Evolutionary conservation across 2,329 filamentous ascomycete genomes (phyloP), one percentile per base, ranked within the genome.

Genomic region (Juglanconis juglandina): DNA sequence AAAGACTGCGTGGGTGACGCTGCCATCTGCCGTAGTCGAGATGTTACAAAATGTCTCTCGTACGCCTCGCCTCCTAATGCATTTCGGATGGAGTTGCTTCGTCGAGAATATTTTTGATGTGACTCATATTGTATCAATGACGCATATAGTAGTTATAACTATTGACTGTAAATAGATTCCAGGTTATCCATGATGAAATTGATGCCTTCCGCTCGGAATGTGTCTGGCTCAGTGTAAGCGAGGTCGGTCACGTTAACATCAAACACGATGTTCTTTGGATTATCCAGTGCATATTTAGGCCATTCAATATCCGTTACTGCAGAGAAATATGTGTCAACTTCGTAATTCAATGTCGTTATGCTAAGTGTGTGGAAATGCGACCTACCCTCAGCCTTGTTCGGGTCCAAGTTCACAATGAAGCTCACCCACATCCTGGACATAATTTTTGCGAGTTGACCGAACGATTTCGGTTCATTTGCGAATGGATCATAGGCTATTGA

Each of bases 361-460:
- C 24, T 24, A 24, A 2, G 24, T 24, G 24, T 24, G 24, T 24
- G 24, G 24, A 24, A 24, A 24, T 24, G 24, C 24, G 14, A 47
- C 64, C 50, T 63, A 63, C 65, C 63, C 49, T 66, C 34, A 66
- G 55, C 42, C 51, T 68, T 60, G 60, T 78, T 81, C 14, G 81
- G 81, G 66, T 81, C 71, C 24, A 75, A 66, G 51, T 72, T 72
- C 55, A 76, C 71, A 52, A 82, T 75, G 63, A 84, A 84, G 2
- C 72, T 73, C 32, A 79, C 76, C 81, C 81, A 84, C 76, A 79
- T 79, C 57, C 74, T 72, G 56, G 74, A 75, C 79, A 84, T 83
- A 63, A 79, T 68, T 41, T 75, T 68, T 11, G 79, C 77, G 24
- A 84, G 69, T 5, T 71, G 63, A 11, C 71, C 58, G 59, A 76